These are phyloP conservation scores for Isabelozyma rhagii DNA, from an alignment of 805 yeast genomes.

Conservation along the genomic window DNA sequence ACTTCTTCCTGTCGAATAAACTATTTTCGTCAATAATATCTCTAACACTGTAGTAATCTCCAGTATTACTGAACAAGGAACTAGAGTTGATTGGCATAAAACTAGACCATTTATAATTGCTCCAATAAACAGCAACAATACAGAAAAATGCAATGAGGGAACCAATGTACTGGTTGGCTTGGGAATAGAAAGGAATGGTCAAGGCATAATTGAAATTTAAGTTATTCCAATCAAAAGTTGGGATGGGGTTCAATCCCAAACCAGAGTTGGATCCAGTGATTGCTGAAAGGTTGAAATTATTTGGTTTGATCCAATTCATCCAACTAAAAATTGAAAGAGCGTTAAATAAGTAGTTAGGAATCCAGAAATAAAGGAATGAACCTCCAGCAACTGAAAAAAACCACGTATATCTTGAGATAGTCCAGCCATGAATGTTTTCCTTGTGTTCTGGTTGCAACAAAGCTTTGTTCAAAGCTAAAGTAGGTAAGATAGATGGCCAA, in stretches of 20 bases:
- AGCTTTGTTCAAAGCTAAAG: conserved; percentile 29
- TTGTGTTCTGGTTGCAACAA: conserved; percentile 22
- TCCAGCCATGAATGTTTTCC: conserved; percentile 29
- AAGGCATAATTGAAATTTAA: conserved; percentile 26
- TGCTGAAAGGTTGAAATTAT: conserved; percentile 44
- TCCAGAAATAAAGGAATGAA: conserved; percentile 43
- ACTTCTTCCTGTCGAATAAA: conserved; percentile 19
- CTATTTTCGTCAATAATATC: conserved; percentile 37
- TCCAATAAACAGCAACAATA: conserved; percentile 17
- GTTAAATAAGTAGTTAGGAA: conserved; percentile 41
- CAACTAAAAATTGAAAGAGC: conserved; percentile 48
- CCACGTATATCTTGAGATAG: conserved; percentile 22
- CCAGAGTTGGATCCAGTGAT: conserved; percentile 49
- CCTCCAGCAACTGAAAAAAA: conserved; percentile 10
- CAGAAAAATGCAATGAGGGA: conserved; percentile 11
- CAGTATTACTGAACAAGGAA: conserved; percentile 47
- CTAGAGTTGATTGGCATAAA: conserved; percentile 41
- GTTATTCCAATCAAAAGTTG: conserved; percentile 54
- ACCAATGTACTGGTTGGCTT: conserved; percentile 14
- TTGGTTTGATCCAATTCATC: conserved; percentile 58
- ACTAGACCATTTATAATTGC: conserved; percentile 20
- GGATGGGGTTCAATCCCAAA: conserved; percentile 51
- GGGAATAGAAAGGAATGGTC: conserved; percentile 39
- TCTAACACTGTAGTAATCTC: conserved; percentile 40
- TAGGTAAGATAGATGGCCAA: conserved; percentile 29